Evolutionary conservation across 768 basidiomycete genomes (phyloP), one percentile per base, ranked within the genome.

Genomic region (Mycena vulgaris): DNA sequence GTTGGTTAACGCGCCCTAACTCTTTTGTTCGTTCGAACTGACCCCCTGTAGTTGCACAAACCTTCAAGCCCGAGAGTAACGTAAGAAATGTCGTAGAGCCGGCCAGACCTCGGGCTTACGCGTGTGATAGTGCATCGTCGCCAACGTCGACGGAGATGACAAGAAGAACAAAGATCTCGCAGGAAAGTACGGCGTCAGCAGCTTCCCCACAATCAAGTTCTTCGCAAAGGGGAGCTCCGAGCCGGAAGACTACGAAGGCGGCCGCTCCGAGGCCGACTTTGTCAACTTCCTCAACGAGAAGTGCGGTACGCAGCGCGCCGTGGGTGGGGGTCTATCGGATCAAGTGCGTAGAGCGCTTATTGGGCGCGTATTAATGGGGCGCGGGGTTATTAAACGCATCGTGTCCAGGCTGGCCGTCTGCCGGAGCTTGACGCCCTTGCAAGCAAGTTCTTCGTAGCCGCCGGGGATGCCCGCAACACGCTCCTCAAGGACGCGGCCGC

Each of bases 191-290:
- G 93, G 85, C 7, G 88, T 99, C 65, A 76, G 80, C 23, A 89
- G 92, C 68, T 99, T 90, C 90, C 98, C 98, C 0, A 99, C 97
- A 23, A 90, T 99, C 85, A 97, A 95, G 80, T 97, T 97, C 86
- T 98, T 96, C 90, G 87, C 94, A 72, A 92, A 91, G 73, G 89
- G 86, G 71, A 85, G 86, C 75, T 90, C 90, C 76, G 86, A 88
- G 67, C 87, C 89, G 14, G 83, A 91, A 56, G 83, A 81, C 31
- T 99, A 98, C 79, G 85, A 90, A 14, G 89, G 89, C 27, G 90
- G 85, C 40, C 89, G 97, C 65, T 84, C 86, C 1, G 95, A 96
- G 77, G 86, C 85, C 21, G 95, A 90, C 35, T 91, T 99, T 72
- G 89, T 94, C 61, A 79, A 81, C 13, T 97, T 88, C 85, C 84